phyloP scores from a whole-genome alignment of 768 basidiomycete species.

The Suillus clintonianus region DNA sequence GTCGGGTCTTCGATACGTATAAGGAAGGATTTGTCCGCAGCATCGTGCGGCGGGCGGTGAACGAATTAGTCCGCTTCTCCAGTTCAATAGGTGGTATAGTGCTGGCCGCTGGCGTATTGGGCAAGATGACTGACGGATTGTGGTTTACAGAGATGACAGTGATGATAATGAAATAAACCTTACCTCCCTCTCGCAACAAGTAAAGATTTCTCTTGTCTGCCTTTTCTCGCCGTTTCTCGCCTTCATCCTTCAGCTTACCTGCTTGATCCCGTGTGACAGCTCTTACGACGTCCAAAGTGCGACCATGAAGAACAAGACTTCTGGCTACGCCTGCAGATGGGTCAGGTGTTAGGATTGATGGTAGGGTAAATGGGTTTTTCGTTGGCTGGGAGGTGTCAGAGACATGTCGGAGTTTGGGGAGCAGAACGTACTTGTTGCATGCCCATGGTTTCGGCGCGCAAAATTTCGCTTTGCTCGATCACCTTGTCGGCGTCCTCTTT shows the following conservation, averaged over 20 bases:
- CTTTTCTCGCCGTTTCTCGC: constrained; percentile 82
- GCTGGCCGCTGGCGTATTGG: constrained; percentile 79
- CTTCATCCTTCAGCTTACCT: constrained; percentile 82
- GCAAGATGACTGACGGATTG: constrained; percentile 74
- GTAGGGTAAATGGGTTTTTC: constrained; percentile 85
- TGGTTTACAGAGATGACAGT: constrained; percentile 6
- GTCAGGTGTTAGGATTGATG: constrained; percentile 91
- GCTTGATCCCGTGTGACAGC: constrained; percentile 93
- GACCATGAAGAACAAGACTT: constrained; percentile 85
- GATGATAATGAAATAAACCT: constrained; percentile 22
- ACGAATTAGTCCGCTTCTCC: constrained; percentile 82
- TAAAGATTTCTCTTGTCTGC: constrained; percentile 96
- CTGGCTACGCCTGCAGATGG: constrained; percentile 84
- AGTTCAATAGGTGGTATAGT: constrained; percentile 73
- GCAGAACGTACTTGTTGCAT: constrained; percentile 30
- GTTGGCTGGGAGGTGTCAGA: constrained; percentile 42
- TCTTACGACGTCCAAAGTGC: constrained; percentile 86
- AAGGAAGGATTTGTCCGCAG: constrained; percentile 91
- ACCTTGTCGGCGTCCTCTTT: constrained; percentile 85
- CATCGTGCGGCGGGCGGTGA: constrained; percentile 79
- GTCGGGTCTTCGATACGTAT: constrained; percentile 91
- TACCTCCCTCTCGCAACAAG: constrained; percentile 93
- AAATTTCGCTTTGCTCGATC: constrained; percentile 74
- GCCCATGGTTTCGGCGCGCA: constrained; percentile 65
- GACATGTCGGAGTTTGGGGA: constrained; percentile 8